Percentiles rank a stretch among this genome's conserved stretches.
Conservation (phyloP, 1,139 yeast genomes). For the Hemisphaericaspora lyxosophila region DNA sequence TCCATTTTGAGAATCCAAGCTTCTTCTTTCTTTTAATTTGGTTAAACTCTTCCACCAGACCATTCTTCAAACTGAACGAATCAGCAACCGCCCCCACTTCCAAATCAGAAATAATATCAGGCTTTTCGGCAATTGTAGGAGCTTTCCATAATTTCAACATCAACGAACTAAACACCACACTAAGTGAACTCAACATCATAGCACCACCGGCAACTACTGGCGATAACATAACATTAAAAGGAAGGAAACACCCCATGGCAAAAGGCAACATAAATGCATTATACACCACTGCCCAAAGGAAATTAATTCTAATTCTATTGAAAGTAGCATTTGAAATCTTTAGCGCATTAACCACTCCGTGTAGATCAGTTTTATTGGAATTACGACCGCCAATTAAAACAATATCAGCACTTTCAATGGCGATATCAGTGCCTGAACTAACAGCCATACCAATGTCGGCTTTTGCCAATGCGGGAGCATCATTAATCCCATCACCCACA, state of each 20-base stretch:
- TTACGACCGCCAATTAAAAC: constrained; percentile 51
- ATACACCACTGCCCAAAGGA: constrained; percentile 83
- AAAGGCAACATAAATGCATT: constrained; percentile 88
- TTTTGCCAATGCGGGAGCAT: constrained; percentile 90
- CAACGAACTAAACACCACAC: constrained; percentile 83
- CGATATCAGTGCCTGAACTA: constrained; percentile 91
- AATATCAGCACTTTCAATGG: constrained; percentile 92
- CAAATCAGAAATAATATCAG: constrained; percentile 17
- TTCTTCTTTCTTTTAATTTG: constrained; percentile 21
- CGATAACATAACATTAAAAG: constrained; percentile 73
- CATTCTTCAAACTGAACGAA: constrained; percentile 31
- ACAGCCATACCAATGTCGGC: constrained; percentile 91
- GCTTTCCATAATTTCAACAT: constrained; percentile 63
- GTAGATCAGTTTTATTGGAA: constrained; percentile 43
- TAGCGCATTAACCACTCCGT: constrained; percentile 71
- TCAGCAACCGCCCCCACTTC: constrained; percentile 21
- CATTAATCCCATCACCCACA: constrained; percentile 96
- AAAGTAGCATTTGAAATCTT: constrained; percentile 73
- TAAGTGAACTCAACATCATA: constrained; percentile 89
- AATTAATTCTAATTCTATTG: constrained; percentile 72
- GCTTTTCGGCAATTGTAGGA: constrained; percentile 26
- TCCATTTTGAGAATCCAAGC: constrained; percentile 5
- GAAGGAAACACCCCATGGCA: constrained; percentile 89
- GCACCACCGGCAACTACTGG: constrained; percentile 93
- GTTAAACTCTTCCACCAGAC: constrained; percentile 33